These are phyloP conservation scores for Mortierella sp. DNA, from an alignment of 371 early-diverging fungal genomes.

Conservation along the genomic window DNA sequence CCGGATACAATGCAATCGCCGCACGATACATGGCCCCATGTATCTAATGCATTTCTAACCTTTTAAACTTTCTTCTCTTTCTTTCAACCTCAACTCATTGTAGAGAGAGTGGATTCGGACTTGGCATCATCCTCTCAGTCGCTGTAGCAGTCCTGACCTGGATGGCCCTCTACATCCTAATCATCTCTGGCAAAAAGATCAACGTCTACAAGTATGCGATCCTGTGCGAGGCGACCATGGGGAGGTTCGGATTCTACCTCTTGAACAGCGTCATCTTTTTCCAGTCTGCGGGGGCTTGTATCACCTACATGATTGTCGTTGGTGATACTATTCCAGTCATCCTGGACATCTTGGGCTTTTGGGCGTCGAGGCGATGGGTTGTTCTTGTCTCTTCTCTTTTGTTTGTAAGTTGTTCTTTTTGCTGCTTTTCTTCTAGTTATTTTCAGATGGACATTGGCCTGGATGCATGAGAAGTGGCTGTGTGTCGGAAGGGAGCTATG, in stretches of 20 bases:
- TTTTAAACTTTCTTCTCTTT: background rate
- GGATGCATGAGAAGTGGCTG: background rate
- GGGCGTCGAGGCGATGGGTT: slow-evolving; percentile 58
- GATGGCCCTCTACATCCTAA: slow-evolving; percentile 62
- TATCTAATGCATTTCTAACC: background rate
- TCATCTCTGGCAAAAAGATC: slow-evolving; percentile 62
- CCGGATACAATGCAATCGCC: background rate
- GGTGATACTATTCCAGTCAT: slow-evolving; percentile 73
- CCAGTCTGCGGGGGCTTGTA: slow-evolving; percentile 65
- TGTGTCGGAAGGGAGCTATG: no score
- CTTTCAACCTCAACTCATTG: background rate
- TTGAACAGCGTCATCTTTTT: slow-evolving; percentile 65
- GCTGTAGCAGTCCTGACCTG: slow-evolving; percentile 63
- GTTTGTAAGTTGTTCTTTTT: slow-evolving; percentile 28
- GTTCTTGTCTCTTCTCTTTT: slow-evolving; percentile 62
- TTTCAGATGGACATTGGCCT: no score
- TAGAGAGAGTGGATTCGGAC: slow-evolving; percentile 66
- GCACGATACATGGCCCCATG: no score
- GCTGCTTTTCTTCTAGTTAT: background rate
- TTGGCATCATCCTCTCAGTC: slow-evolving; percentile 64
- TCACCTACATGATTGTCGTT: slow-evolving; percentile 68
- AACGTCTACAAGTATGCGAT: slow-evolving; percentile 65
- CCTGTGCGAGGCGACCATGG: slow-evolving; percentile 67
- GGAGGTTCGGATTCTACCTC: slow-evolving; percentile 63
- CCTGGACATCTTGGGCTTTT: slow-evolving; percentile 59